Evolutionary conservation across 2,329 filamentous ascomycete genomes (phyloP), one percentile per base, ranked within the genome.

Genomic region (Fusarium verticillioides): DNA sequence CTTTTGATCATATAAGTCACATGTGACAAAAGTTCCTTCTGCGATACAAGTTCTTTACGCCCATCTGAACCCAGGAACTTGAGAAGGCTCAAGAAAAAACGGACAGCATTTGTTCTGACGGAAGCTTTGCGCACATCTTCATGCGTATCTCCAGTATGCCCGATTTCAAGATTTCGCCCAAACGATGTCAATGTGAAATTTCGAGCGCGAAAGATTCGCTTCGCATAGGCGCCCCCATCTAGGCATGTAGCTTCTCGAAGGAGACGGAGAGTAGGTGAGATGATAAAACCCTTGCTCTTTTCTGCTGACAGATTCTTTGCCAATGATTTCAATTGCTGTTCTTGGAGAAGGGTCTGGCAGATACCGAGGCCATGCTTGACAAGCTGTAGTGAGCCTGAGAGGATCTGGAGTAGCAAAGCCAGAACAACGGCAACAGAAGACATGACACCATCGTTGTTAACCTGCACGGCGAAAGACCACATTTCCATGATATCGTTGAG

Each of bases 241-340:
- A 97, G 93, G 61, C 87, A 91, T 21, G 94, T 90, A n/a, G 95
- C 88, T 82, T 99, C 96, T 58, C 92, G 93, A 67, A 99, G 87
- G 58, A 99, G 84, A 63, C 96, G 91, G 66, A 99, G 84, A 30
- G 93, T 95, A 2, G 96, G 96, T 6, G 94, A 96, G 69, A 98
- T 95, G 66, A 98, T 85, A 81, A 94, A 94, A 43, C 95, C 94
- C 79, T 97, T 97, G 53, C 90, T 88, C 81, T 94, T 95, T 30
- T 93, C 92, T 1, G 94, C 90, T 7, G 93, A 92, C 23, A 98
- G 84, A 67, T 94, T 94, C 67, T 92, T 91, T 37, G 94, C 91
- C 30, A 98, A 84, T 7, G 97, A 88, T 75, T 95, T 94, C 71
- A 95, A 86, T 75, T 97, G 94, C 32, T 92, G 89, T 72, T 93